These are phyloP conservation scores for Paecilomyces dactylethromorphus DNA, from an alignment of 2,329 filamentous ascomycete species.

Conservation along the genomic window DNA sequence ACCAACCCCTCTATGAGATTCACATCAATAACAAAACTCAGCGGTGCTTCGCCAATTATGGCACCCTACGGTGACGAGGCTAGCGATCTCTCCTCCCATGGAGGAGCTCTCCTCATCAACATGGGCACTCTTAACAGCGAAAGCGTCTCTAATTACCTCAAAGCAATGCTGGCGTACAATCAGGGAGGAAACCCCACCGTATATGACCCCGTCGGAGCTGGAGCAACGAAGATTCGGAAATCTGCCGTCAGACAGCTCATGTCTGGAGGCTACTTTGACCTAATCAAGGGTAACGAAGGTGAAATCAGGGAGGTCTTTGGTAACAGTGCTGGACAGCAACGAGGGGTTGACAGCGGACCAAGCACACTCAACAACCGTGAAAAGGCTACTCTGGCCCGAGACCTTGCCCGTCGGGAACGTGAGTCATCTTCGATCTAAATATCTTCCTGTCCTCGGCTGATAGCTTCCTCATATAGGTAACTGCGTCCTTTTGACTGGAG, in stretches of 20 bases:
- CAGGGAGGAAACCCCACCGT: slow-evolving; percentile 66
- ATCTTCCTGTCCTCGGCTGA: neutral
- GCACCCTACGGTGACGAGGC: slow-evolving; percentile 80
- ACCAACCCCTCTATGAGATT: neutral
- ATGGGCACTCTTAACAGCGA: slow-evolving; percentile 87
- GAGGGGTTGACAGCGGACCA: slow-evolving; percentile 73
- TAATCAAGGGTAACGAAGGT: slow-evolving; percentile 91
- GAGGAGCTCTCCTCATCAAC: slow-evolving; percentile 79
- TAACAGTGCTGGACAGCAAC: slow-evolving; percentile 55
- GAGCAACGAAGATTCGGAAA: slow-evolving; percentile 69
- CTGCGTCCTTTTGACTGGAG: slow-evolving; percentile 76
- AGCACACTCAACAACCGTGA: slow-evolving; percentile 49
- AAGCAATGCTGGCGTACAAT: slow-evolving; percentile 78
- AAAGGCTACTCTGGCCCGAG: slow-evolving; percentile 56
- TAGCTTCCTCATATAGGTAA: slow-evolving; percentile 33
- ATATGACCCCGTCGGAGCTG: slow-evolving; percentile 85
- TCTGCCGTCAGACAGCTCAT: slow-evolving; percentile 66
- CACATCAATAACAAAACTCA: slow-evolving; percentile 17
- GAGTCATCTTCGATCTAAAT: slow-evolving; percentile 7
- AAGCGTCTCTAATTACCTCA: slow-evolving; percentile 62
- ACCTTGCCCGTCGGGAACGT: slow-evolving; percentile 61
- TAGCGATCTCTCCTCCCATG: slow-evolving; percentile 66
- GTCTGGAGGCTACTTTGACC: slow-evolving; percentile 66
- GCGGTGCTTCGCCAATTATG: slow-evolving; percentile 89
- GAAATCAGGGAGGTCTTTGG: slow-evolving; percentile 73